A percentile compares a stretch with the other conserved stretches of the same genome.
Evolutionary conservation across 345 rosid species (phyloP).

Genomic region (Odontarrhena argentea): DNA sequence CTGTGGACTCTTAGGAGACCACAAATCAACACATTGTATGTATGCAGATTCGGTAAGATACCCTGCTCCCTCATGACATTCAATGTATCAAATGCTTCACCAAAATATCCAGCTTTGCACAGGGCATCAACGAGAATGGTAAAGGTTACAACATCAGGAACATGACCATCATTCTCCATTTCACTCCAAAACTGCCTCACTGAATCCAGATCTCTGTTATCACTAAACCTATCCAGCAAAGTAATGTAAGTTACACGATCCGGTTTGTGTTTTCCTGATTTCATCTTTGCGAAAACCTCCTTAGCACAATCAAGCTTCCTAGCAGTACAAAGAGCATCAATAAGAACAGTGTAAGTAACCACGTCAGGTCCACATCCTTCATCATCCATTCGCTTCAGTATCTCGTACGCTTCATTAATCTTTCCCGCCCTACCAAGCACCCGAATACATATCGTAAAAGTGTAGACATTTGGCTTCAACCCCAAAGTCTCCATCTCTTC

Average conservation of each 20-base stretch:
- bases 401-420: conserved; percentile 63
- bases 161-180: conserved; percentile 85
- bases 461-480: conserved; percentile 80
- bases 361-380: conserved; percentile 91
- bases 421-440: conserved; percentile 80
- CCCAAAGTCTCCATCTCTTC: conserved; percentile 84
- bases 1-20: conserved; percentile 66
- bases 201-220: conserved; percentile 62
- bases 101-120: conserved; percentile 62
- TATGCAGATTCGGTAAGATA: conserved; percentile 72
- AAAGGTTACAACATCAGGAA: conserved; percentile 76
- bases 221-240: conserved; percentile 75
- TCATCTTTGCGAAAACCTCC: conserved; percentile 72
- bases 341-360: conserved; percentile 83
- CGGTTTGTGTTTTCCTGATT: conserved; percentile 71
- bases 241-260: conserved; percentile 81
- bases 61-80: conserved; percentile 69
- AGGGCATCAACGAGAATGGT: conserved; percentile 76
- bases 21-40: conserved; percentile 77
- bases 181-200: conserved; percentile 78
- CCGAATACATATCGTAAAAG: conserved; percentile 90
- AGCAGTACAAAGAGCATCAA: conserved; percentile 82
- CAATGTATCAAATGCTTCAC: conserved; percentile 65
- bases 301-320: conserved; percentile 65
- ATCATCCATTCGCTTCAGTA: conserved; percentile 82